Percentiles rank a stretch among this genome's conserved stretches.
These are phyloP conservation scores for Beauveria varroae DNA, from an alignment of 2,329 filamentous ascomycete species.

Conservation along the genomic window DNA sequence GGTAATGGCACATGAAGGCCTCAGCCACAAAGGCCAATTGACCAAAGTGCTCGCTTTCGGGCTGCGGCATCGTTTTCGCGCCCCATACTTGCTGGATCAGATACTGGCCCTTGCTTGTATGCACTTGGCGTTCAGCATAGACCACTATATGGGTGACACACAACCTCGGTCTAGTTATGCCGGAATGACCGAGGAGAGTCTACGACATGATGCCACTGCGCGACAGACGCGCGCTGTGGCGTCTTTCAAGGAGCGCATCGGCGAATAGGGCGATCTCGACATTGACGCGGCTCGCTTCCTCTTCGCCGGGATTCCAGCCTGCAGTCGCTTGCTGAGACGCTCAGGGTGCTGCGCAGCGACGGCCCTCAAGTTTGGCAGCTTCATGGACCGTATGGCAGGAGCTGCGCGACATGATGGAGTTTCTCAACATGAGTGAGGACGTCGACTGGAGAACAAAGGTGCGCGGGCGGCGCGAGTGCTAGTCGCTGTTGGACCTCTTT, in stretches of 20 bases:
- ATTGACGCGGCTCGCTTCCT: slow-evolving; percentile 1
- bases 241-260: slow-evolving; percentile 18
- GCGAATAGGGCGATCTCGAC: slow-evolving; percentile 9
- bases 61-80: slow-evolving; percentile 1
- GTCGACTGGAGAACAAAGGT: slow-evolving; percentile 11
- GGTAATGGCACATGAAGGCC: background rate
- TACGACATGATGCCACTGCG: background rate
- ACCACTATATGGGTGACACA: background rate
- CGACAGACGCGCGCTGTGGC: slow-evolving; percentile 23
- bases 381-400: slow-evolving; percentile 32
- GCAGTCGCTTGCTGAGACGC: slow-evolving; percentile 11
- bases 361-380: slow-evolving; percentile 27
- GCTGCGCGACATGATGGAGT: slow-evolving; percentile 19
- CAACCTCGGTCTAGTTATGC: background rate
- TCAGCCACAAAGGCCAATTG: background rate
- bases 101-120: slow-evolving; percentile 25
- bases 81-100: slow-evolving; percentile 32
- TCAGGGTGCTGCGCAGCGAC: slow-evolving; percentile 23
- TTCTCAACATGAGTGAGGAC: slow-evolving; percentile 16
- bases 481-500: slow-evolving; percentile 22
- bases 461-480: slow-evolving; percentile 21
- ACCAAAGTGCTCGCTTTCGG: background rate
- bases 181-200: background rate
- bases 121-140: background rate
- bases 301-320: slow-evolving; percentile 10